Evolutionary conservation across 352 stramenopile genomes (phyloP), one percentile per base, ranked within the genome.

Genomic region (Peronosclerospora sorghi): DNA sequence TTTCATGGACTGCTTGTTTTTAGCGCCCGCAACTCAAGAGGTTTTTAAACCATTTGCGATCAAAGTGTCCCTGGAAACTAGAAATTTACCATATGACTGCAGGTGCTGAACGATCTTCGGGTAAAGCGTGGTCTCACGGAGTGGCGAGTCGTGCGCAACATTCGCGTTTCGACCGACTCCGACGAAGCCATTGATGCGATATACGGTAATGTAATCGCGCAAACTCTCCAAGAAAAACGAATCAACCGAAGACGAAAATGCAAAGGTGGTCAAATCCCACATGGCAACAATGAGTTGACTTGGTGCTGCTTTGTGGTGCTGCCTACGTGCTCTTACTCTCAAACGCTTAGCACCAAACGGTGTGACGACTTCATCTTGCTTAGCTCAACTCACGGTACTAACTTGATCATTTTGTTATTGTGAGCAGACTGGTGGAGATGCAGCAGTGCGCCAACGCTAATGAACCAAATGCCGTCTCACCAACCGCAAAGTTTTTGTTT

Each of bases 31-130:
- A n/a, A 53, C 50, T 19, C 50, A 56, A 40, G 50, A 59, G 55
- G 55, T 64, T 41, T 35, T 13, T 20, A 27, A 28, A 24, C 13
- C 5, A 43, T 35, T 30, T 13, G 27, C 19, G 19, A 18, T 28
- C 15, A n/a, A 13, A 26, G 17, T 8, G n/a, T 19, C 4, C 19
- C 4, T 20, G 2, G 20, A 12, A 30, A 12, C 10, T 35, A 34
- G 10, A 32, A 9, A n/a, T 17, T 38, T 4, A 35, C 26, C 32
- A 29, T 35, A 5, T 45, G 12, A 32, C n/a, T 41, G 2, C 45
- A 80, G 65, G 59, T 74, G 29, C 41, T 80, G 38, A 56, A 59
- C n/a, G 68, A 80, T 48, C 47, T 80, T 32, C 35, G 64, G 28
- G 24, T 32, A 3, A 36, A 73, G 14, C 68, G 62, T 17, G 64